Conservation (phyloP, 495 filamentous ascomycete genomes). For the Rusavskia elegans region DNA sequence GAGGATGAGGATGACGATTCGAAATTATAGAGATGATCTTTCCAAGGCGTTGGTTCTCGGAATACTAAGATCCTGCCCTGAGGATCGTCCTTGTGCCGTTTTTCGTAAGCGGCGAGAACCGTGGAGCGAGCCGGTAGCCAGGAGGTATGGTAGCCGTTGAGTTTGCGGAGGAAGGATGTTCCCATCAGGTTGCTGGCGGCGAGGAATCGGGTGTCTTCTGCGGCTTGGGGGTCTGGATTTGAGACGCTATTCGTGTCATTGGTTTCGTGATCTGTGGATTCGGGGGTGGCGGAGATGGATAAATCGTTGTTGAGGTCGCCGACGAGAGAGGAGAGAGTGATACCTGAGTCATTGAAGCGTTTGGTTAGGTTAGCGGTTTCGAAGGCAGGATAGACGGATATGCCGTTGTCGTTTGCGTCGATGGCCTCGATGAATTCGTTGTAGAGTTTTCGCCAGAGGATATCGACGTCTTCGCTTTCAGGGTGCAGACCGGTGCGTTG, state of each 20-base stretch:
- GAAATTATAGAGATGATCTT: constrained; percentile 83
- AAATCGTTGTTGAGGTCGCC: constrained; percentile 62
- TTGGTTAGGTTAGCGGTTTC: constrained; percentile 54
- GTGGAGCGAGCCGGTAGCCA: constrained; percentile 81
- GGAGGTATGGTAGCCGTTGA: constrained; percentile 50
- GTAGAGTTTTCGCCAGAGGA: constrained; percentile 83
- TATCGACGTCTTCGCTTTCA: constrained; percentile 46
- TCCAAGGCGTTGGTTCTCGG: constrained; percentile 69
- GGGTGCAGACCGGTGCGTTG: constrained; percentile 43
- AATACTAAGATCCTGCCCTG: constrained; percentile 70
- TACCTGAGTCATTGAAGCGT: constrained; percentile 64
- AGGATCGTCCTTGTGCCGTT: constrained; percentile 47
- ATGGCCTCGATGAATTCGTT: constrained; percentile 87
- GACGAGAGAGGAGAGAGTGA: constrained; percentile 70
- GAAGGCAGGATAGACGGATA: constrained; percentile 57
- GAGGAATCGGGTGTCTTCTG: constrained; percentile 68
- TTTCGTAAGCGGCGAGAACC: constrained; percentile 53
- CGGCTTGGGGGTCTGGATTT: constrained; percentile 40
- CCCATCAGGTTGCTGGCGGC: constrained; percentile 68
- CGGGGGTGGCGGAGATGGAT: constrained; percentile 19
- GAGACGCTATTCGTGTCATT: constrained; percentile 15
- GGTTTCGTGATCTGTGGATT: constrained; percentile 8
- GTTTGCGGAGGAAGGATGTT: constrained; percentile 62
- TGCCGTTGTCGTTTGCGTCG: constrained; percentile 95
- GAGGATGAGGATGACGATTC: constrained; percentile 40